These are phyloP conservation scores for Gossypium rotundifolium DNA, from an alignment of 345 rosid species.

Conservation along the genomic window DNA sequence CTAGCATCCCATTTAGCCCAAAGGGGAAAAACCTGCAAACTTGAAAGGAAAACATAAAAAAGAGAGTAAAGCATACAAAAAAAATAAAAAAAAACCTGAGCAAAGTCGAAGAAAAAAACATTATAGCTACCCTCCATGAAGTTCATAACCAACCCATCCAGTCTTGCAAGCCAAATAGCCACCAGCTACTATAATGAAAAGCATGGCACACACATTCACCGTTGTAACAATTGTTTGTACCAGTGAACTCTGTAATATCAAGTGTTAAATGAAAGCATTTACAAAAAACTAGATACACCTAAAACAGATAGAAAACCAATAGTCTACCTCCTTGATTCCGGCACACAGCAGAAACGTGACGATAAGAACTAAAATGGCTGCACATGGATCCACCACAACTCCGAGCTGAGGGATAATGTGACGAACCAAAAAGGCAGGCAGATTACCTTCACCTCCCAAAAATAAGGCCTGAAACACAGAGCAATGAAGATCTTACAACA, in stretches of 20 bases:
- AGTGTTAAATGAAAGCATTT: slow-evolving; percentile 7
- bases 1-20: slow-evolving; percentile 62
- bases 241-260: slow-evolving; percentile 42
- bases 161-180: slow-evolving; percentile 49
- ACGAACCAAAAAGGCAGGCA: slow-evolving; percentile 65
- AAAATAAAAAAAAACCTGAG: no score
- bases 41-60: neutral
- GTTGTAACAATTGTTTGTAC: slow-evolving; percentile 59
- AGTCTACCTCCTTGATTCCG: slow-evolving; percentile 82
- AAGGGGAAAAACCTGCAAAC: slow-evolving; percentile 49
- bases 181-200: slow-evolving; percentile 48
- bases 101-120: slow-evolving; percentile 3
- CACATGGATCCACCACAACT: slow-evolving; percentile 80
- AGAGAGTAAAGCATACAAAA: neutral
- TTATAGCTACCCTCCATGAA: slow-evolving; percentile 39
- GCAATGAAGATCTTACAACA: neutral
- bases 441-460: slow-evolving; percentile 72
- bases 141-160: slow-evolving; percentile 62
- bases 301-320: neutral
- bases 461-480: slow-evolving; percentile 48
- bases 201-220: slow-evolving; percentile 51
- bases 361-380: slow-evolving; percentile 58
- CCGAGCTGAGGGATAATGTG: slow-evolving; percentile 68
- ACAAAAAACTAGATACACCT: neutral
- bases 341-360: slow-evolving; percentile 74